Evolutionary conservation across 495 filamentous ascomycete genomes (phyloP), one percentile per base, ranked within the genome.

Genomic region (Penicillium verhagenii): DNA sequence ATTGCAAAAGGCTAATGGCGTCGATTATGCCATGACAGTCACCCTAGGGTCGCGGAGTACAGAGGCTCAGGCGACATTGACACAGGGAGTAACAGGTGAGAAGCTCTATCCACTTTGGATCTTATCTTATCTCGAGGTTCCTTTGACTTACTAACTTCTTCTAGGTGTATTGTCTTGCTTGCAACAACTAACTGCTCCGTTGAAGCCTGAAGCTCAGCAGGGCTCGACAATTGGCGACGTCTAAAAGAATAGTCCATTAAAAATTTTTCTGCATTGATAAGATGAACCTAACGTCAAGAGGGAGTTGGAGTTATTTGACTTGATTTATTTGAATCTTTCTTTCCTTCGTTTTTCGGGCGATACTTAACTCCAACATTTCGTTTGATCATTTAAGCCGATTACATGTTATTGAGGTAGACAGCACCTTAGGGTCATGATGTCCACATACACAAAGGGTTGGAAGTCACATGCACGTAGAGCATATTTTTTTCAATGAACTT

Each of bases 1-100:
- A 28, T 70, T 96, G 24, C 76, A 74, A 20, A 75, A 72, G 1
- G 69, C 73, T 31, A 74, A 78, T 25, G 68, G 64, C 6, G 77
- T 95, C 39, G 69, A 84, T 29, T 78, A 90, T 51, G 86, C 91
- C 6, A 84, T 86, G 59, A 96, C 91, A 1, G 91, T 96, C 18
- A 91, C 85, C 47, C 72, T 97, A 49, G 92, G 92, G 14, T 87
- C 77, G 59, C 76, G 92, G 42, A 95, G 91, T 71, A 96, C 92
- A 0, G 89, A 94, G 70, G 92, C 92, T 9, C 86, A 82, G 54
- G 83, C 86, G 14, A 96, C 92, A 2, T 64, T 96, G 61, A 92
- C 90, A 2, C 88, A 93, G 70, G 92, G 92, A 57, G 90, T 96
- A 37, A 94, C 90, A 65, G 91, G 92, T 78, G 39, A 52, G 59